A percentile compares a stretch with the other conserved stretches of the same genome.
Evolutionary conservation across 2,329 filamentous ascomycete genomes (phyloP).

Genomic region (Monilinia polystroma): DNA sequence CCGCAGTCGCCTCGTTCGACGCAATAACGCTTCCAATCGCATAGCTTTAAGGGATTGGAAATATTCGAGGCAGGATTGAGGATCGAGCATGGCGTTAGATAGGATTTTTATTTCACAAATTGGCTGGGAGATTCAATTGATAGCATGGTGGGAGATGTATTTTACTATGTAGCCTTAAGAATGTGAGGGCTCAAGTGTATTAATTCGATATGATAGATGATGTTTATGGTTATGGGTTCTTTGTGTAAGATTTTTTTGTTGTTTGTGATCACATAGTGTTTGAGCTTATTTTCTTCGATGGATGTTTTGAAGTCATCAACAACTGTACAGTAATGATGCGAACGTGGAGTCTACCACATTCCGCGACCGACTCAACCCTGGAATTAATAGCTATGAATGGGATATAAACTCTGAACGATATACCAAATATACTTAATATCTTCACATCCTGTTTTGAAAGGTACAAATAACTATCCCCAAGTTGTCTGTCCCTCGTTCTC

Average conservation of each 20-base stretch:
- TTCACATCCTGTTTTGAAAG: too few species aligned
- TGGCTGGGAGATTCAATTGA: conserved; percentile 16
- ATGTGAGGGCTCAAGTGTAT: not conserved
- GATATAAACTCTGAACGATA: too few species aligned
- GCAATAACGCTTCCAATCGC: not conserved
- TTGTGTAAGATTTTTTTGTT: not conserved
- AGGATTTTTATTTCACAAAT: not conserved
- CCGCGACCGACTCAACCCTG: too few species aligned
- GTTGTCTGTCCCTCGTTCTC: too few species aligned
- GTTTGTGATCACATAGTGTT: not conserved
- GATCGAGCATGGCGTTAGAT: conserved; percentile 10
- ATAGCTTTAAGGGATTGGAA: conserved; percentile 1
- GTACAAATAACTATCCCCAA: too few species aligned
- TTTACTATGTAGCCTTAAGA: conserved; percentile 6
- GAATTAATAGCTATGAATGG: too few species aligned
- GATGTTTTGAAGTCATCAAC: not conserved
- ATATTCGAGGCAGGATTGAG: not conserved
- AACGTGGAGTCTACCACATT: too few species aligned
- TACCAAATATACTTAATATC: too few species aligned
- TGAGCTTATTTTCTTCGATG: not conserved
- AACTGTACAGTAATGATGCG: too few species aligned
- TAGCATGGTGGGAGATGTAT: conserved; percentile 13
- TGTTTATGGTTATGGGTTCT: conserved; percentile 5
- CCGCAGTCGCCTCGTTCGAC: conserved; percentile 6
- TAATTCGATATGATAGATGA: conserved; percentile 19